phyloP scores from a whole-genome alignment of 2,329 filamentous ascomycete species.

The Alternaria angustiovoidea region DNA sequence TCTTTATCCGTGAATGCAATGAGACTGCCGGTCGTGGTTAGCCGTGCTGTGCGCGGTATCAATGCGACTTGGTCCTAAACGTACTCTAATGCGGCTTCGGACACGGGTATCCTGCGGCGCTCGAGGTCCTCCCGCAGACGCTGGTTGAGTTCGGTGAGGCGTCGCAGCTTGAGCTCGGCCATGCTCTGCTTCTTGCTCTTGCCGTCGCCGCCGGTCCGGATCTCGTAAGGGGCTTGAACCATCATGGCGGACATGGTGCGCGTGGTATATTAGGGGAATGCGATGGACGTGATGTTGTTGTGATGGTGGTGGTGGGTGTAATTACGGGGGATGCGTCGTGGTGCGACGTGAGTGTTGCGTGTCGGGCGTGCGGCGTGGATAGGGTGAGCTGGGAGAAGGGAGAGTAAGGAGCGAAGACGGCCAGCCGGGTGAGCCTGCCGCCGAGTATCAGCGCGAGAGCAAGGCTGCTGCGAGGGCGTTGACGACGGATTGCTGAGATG shows the following conservation, averaged over 20 bases:
- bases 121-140: slow-evolving; percentile 95
- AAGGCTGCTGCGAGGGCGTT: slow-evolving; percentile 29
- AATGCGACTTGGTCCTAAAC: not conserved
- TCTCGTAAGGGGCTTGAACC: slow-evolving; percentile 69
- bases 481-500: slow-evolving; percentile 33
- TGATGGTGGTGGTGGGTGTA: slow-evolving; percentile 10
- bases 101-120: slow-evolving; percentile 92
- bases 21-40: slow-evolving; percentile 67
- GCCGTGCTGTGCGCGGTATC: slow-evolving; percentile 12
- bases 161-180: slow-evolving; percentile 96
- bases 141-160: slow-evolving; percentile 96
- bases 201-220: slow-evolving; percentile 70
- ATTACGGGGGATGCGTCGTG: slow-evolving; percentile 24
- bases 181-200: slow-evolving; percentile 99
- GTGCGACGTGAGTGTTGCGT: slow-evolving; percentile 36
- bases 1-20: slow-evolving; percentile 95
- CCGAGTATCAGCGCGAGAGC: slow-evolving; percentile 37
- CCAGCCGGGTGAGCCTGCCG: slow-evolving; percentile 39
- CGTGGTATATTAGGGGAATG: slow-evolving; percentile 20
- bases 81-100: slow-evolving; percentile 77
- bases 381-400: slow-evolving; percentile 32
- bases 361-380: slow-evolving; percentile 33
- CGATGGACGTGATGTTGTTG: slow-evolving; percentile 11
- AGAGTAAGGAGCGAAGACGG: slow-evolving; percentile 47
- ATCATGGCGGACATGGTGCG: slow-evolving; percentile 53